phyloP scores from a whole-genome alignment of 306 rosid genomes.

The Abrus pulchellus region DNA sequence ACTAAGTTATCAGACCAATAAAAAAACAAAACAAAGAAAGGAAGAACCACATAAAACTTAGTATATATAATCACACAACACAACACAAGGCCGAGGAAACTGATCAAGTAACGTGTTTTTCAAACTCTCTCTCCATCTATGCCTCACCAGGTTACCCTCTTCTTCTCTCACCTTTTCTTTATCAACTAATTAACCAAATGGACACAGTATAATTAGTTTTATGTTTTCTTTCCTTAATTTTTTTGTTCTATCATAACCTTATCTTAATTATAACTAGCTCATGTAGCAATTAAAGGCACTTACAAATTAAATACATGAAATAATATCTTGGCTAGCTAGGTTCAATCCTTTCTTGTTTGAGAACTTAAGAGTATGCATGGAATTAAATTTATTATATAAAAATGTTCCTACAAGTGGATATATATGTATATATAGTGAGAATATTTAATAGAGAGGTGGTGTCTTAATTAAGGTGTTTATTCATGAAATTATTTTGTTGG shows the following conservation, averaged over 20 bases:
- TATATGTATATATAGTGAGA: not conserved
- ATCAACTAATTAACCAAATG: not conserved
- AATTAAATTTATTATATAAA: not conserved
- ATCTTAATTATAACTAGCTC: not conserved
- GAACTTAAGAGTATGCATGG: too few species aligned
- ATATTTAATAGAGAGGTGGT: not conserved
- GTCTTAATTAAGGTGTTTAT: not conserved
- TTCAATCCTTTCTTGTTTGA: not conserved
- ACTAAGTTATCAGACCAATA: constrained; percentile 1
- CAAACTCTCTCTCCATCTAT: constrained; percentile 4
- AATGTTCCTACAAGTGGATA: not conserved
- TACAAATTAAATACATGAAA: not conserved
- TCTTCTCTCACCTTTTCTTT: not conserved
- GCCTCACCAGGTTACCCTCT: constrained; percentile 21
- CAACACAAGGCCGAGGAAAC: not conserved
- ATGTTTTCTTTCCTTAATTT: not conserved
- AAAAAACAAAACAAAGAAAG: not conserved
- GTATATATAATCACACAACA: not conserved
- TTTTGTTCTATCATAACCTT: not conserved
- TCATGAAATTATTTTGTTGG: not conserved
- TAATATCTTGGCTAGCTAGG: not conserved
- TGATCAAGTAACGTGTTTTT: not conserved
- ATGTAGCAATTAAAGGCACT: not conserved
- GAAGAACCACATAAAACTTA: constrained; percentile 14
- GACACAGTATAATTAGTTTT: not conserved